These are phyloP conservation scores for Mortierella sp. DNA, from an alignment of 371 early-diverging fungal species.

Conservation along the genomic window DNA sequence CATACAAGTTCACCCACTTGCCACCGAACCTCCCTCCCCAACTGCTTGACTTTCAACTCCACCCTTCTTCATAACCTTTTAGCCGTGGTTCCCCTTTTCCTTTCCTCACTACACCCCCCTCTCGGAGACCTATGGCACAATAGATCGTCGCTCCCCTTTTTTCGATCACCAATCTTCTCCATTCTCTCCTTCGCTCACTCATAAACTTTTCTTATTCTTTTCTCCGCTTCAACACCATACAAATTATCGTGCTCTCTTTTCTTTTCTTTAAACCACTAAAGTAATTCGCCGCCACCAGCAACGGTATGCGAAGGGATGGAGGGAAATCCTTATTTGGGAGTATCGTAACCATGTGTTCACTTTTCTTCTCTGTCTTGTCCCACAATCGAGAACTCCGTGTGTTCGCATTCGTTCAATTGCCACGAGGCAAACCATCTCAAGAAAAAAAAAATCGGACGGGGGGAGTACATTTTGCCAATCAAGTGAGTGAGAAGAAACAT, in stretches of 20 bases:
- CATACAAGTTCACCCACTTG: constrained; percentile 13
- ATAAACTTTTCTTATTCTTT: not conserved
- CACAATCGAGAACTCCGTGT: not conserved
- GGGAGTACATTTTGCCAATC: not conserved
- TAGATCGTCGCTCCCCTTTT: not conserved
- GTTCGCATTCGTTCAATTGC: not conserved
- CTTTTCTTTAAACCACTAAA: constrained; percentile 6
- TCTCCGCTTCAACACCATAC: not conserved
- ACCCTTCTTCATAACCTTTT: constrained; percentile 4
- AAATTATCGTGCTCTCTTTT: not conserved
- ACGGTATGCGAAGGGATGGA: not conserved
- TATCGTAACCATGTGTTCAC: not conserved
- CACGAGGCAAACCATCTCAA: not conserved
- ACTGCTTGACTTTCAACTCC: not conserved
- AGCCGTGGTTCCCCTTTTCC: not conserved
- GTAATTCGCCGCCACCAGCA: constrained; percentile 1
- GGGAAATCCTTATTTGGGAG: not conserved
- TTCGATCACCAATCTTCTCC: not conserved
- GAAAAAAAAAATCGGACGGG: not conserved
- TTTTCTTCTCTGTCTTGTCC: not conserved
- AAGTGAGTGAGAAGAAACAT: not conserved
- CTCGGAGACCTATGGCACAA: constrained; percentile 6
- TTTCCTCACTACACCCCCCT: not conserved
- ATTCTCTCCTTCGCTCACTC: not conserved
- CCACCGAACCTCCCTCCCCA: not conserved